Base-by-base conservation (phyloP, 2,329 filamentous ascomycete genomes). In the Sporothrix variecibatus region DNA sequence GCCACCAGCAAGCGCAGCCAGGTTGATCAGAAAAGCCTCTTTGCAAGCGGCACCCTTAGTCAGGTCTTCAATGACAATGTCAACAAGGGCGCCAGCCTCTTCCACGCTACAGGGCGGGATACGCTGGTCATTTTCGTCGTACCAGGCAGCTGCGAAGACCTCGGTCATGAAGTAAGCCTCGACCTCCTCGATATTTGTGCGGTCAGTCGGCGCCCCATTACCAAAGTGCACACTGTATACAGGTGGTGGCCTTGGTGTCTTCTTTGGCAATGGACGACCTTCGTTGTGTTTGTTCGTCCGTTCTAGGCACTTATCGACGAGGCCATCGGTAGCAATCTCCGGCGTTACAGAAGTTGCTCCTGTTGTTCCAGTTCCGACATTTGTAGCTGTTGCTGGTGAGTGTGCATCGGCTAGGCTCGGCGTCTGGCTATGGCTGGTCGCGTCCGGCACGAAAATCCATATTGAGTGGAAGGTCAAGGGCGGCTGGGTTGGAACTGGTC, bases 1-100 rank as follows among this genome's bases (percentile, higher is more conserved):
- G 3, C 87, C 87, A 9, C 89, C 89, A 0, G 85, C 86, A 12
- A 91, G 82, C 4, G 87, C 88, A 0, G 88, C 85, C 6, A 91
- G 79, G 78, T 90, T 91, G 76, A 90, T 86, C 15, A 91, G 81
- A 76, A 91, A 90, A 0, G 85, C 84, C 78, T 90, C 85, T 5
- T 86, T 85, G 12, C 84, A 87, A 0, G 82, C 80, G 0, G 88
- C 86, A 62, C 85, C 84, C 53, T 83, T 84, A 75, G 86, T 84
- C 75, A 78, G 84, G 72, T 86, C 86, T 72, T 87, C 85, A 31
- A 90, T 82, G n/a, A 87, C 84, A 60, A 85, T 82, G 74, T 87
- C 84, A 69, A 86, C 84, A n/a, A 91, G 82, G 40, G 86, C 87
- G 12, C 82, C 80, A 0, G 86, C 86, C 78, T 91, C 89, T 6